Evolutionary conservation across 2,329 filamentous ascomycete genomes (phyloP), one percentile per base, ranked within the genome.

Genomic region (Aspergillus chevalieri): DNA sequence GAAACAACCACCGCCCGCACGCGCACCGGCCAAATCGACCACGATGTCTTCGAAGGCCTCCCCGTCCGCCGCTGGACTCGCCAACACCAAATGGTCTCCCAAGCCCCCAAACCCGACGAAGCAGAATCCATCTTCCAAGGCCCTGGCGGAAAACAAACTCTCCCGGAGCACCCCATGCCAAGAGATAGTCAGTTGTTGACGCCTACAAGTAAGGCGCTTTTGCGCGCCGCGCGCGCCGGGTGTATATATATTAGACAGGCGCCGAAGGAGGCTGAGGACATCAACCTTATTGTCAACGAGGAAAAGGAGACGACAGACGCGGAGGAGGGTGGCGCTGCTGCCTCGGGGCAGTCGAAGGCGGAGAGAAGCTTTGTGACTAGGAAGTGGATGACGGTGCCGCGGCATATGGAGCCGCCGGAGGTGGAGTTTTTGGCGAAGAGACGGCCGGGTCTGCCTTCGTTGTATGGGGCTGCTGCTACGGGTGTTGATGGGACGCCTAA

Each of bases 1-100:
- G 73, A 44, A 44, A 26, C 72, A 38, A 55, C 54, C 41, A 54
- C 65, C 43, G 66, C 66, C 47, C 66, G 72, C 43, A 69, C 64
- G 45, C 65, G 72, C 56, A 67, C 65, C 26, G 70, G 69, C 41
- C 78, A 81, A 57, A 73, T 78, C 47, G 83, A 87, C 56, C 81
- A 85, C 64, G 84, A 86, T 73, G 76, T 84, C 45, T 78, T 82
- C 45, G 75, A 81, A 78, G 89, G 90, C 52, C 79, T 96, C 9
- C 92, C 92, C 14, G 86, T 96, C 50, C 86, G 90, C 63, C 89
- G 95, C 79, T 97, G 90, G 86, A 84, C 87, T 49, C 83, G 87
- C 55, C 83, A 86, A 51, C 76, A 75, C 70, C 79, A 89, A 49
- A 85, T 74, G 39, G 74, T 92, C 63, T 83, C 82, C 57, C 84